phyloP scores from a whole-genome alignment of 2,329 filamentous ascomycete species.

The Cytospora mali region DNA sequence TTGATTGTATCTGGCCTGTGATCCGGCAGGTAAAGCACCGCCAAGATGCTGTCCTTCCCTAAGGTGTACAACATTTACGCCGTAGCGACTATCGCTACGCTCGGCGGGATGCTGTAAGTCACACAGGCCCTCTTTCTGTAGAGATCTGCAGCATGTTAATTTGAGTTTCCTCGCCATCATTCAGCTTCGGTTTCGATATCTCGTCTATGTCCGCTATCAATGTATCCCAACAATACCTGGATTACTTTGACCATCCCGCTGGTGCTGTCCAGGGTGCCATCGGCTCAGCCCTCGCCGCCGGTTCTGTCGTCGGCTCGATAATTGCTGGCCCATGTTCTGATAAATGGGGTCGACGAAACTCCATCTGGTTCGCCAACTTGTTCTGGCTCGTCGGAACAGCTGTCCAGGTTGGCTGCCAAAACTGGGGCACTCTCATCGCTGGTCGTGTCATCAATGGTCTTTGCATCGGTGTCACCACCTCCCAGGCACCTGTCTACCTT shows the following conservation, averaged over 20 bases:
- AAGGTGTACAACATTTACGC: slow-evolving; percentile 59
- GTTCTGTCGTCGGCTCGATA: slow-evolving; percentile 53
- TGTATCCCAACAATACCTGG: slow-evolving; percentile 52
- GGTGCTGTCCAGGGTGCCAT: slow-evolving; percentile 54
- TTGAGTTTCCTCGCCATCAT: background rate
- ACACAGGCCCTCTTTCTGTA: background rate
- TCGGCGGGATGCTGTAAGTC: slow-evolving; percentile 51
- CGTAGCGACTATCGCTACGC: slow-evolving; percentile 53
- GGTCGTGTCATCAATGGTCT: slow-evolving; percentile 65
- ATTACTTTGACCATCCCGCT: slow-evolving; percentile 53
- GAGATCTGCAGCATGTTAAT: background rate
- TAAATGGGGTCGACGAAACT: slow-evolving; percentile 48
- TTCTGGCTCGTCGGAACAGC: slow-evolving; percentile 61
- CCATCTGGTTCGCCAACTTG: slow-evolving; percentile 48
- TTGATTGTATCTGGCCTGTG: background rate
- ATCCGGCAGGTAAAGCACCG: background rate
- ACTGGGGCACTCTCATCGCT: slow-evolving; percentile 56
- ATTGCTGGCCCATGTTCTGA: slow-evolving; percentile 54
- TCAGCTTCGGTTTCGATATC: slow-evolving; percentile 57
- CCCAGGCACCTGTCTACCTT: slow-evolving; percentile 70
- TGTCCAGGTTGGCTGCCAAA: slow-evolving; percentile 60
- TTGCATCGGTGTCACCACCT: slow-evolving; percentile 67
- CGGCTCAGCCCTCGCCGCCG: slow-evolving; percentile 54
- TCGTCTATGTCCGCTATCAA: slow-evolving; percentile 62
- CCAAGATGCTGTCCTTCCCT: slow-evolving; percentile 38